Base-by-base conservation (phyloP, 2,329 filamentous ascomycete species). In the Alternaria conjuncta region DNA sequence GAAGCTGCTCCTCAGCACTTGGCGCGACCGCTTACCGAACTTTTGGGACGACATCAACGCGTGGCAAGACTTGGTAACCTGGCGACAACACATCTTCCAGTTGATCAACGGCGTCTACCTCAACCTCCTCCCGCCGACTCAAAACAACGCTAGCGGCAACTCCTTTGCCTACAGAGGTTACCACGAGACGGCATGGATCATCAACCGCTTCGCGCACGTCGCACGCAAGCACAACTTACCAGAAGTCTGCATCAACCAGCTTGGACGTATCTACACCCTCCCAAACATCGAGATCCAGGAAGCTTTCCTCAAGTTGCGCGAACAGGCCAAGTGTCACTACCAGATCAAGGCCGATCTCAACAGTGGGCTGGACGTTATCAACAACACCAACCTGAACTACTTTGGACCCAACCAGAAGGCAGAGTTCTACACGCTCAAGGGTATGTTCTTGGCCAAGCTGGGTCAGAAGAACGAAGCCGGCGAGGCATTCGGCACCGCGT, bases 221-320 rank as follows among this genome's bases (percentile, higher is more conserved):
- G 96, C 96, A 51, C 90, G 96, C 61, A 99, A 99, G 84, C 96
- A 99, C 80, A 95, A 92, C 71, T 89, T 99, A 71, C 93, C 94
- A 0, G 96, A 99, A 67, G 96, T 99, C 28, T 99, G 96, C 83
- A 97, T 99, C 81, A 95, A 89, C 69, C 96, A 99, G 77, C 87
- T 99, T 20, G 97, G 95, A 77, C 92, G 95, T 67, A 99, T 99
- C 77, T 99, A 99, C 80, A 99, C 96, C 0, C 86, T 99, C 6
- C 96, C 96, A 2, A 99, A 99, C 77, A 99, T 99, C 47, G 96
- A 99, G 82, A 99, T 99, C 50, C 96, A 99, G 77, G 96, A 99
- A 79, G 96, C 96, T 0, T 99, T 99, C 86, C 83, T 99, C 65
- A 99, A 99, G 83, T 83, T 99, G 56, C 87, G 96, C n/a, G 96